Conservation (phyloP, 148 eudicot species). For the Polygonum maritimum region DNA sequence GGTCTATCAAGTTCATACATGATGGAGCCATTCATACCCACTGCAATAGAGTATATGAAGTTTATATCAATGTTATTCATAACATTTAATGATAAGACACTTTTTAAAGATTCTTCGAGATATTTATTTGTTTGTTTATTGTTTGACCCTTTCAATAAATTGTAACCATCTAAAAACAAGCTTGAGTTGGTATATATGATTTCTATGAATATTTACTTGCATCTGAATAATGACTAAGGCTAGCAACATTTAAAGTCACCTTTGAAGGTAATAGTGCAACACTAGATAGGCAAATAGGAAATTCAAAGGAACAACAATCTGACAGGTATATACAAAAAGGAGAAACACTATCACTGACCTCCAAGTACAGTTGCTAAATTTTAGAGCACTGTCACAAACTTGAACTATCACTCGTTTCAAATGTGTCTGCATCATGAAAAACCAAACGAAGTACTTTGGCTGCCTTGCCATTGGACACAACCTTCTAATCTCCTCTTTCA, state of each 20-base stretch:
- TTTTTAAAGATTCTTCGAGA: not conserved
- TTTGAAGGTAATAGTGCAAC: not conserved
- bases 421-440: conserved; percentile 99
- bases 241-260: not conserved
- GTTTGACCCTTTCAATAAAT: not conserved
- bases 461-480: conserved; percentile 77
- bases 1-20: conserved; percentile 83
- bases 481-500: conserved; percentile 70
- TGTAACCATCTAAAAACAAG: not conserved
- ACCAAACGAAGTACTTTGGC: conserved; percentile 91
- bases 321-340: not conserved
- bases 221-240: not conserved
- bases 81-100: not conserved
- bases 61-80: not conserved
- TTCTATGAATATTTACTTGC: not conserved
- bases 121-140: not conserved
- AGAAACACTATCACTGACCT: not conserved
- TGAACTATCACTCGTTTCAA: conserved; percentile 45
- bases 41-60: conserved; percentile 26
- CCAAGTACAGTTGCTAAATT: not conserved
- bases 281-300: not conserved
- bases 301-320: not conserved
- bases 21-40: conserved; percentile 98
- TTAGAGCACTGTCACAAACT: conserved; percentile 27
- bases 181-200: not conserved